Conservation (phyloP, 2,329 filamentous ascomycete genomes). For the Aspergillus pseudoglaucus region DNA sequence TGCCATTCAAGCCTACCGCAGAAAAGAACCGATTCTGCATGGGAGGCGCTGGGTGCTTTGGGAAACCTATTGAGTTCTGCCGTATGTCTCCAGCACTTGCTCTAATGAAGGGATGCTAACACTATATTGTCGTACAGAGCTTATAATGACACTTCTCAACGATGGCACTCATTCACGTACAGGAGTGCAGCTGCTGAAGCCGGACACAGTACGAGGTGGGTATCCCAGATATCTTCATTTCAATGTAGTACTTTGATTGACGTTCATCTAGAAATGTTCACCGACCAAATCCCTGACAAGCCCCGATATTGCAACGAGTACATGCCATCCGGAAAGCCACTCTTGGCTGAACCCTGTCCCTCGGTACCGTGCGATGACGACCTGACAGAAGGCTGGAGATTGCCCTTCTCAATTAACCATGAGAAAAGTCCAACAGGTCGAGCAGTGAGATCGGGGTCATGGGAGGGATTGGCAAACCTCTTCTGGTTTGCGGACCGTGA, state of each 20-base stretch:
- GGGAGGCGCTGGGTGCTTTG: conserved; percentile 59
- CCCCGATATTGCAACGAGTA: conserved; percentile 48
- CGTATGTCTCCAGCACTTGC: conserved; percentile 35
- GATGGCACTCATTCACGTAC: conserved; percentile 53
- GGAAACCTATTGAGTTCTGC: conserved; percentile 54
- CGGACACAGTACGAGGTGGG: conserved; percentile 45
- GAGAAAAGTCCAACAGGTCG: conserved; percentile 43
- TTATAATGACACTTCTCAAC: conserved; percentile 56
- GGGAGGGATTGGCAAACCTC: conserved; percentile 52
- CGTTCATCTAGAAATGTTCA: conserved; percentile 45
- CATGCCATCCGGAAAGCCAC: conserved; percentile 40
- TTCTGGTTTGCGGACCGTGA: conserved; percentile 57
- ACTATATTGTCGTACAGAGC: conserved; percentile 29
- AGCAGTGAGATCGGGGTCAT: conserved; percentile 43
- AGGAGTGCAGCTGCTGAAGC: conserved; percentile 40
- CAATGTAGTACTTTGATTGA: background rate
- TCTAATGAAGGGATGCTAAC: background rate
- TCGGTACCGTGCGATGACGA: conserved; percentile 46
- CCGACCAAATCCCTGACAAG: conserved; percentile 52
- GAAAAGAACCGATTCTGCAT: conserved; percentile 46
- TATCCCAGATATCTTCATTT: background rate
- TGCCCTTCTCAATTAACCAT: conserved; percentile 47
- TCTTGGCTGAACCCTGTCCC: conserved; percentile 43
- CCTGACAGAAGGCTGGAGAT: conserved; percentile 58
- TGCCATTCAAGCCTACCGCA: conserved; percentile 28